phyloP scores from a whole-genome alignment of 352 stramenopile species.

The Phytophthora sp. region DNA sequence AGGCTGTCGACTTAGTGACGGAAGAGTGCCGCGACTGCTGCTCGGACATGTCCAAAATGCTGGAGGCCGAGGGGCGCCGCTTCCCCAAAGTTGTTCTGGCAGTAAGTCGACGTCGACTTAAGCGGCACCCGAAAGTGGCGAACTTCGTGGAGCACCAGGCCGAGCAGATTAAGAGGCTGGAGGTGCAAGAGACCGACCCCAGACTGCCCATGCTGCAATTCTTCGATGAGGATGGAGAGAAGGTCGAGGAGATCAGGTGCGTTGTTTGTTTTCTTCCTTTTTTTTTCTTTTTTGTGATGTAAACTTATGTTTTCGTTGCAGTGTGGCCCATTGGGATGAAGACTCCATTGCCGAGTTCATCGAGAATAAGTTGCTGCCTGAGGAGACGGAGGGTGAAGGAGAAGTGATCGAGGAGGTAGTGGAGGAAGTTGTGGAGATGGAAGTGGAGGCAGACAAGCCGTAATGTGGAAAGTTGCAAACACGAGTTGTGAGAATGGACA shows the following conservation, averaged over 20 bases:
- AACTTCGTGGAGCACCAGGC: constrained; percentile 71
- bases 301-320: constrained; percentile 17
- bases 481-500: background rate
- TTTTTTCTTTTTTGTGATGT: background rate
- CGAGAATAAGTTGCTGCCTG: constrained; percentile 53
- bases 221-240: constrained; percentile 54
- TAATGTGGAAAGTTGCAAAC: background rate
- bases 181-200: constrained; percentile 55
- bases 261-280: background rate
- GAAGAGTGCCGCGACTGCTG: constrained; percentile 59
- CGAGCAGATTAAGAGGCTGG: constrained; percentile 42
- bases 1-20: constrained; percentile 11
- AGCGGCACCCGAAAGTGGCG: constrained; percentile 67
- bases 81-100: constrained; percentile 59
- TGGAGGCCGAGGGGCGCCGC: constrained; percentile 39
- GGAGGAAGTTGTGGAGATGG: constrained; percentile 24
- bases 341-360: constrained; percentile 79
- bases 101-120: constrained; percentile 58
- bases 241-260: constrained; percentile 75
- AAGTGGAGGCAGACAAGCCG: constrained; percentile 27
- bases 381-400: constrained; percentile 16
- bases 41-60: constrained; percentile 42
- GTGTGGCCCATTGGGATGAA: constrained; percentile 77
- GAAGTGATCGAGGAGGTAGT: constrained; percentile 8
- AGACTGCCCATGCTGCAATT: constrained; percentile 69